A percentile compares a stretch with the other conserved stretches of the same genome.
Evolutionary conservation across 1,284 basidiomycete species (phyloP).

Genomic region (Puccinia novopanici): DNA sequence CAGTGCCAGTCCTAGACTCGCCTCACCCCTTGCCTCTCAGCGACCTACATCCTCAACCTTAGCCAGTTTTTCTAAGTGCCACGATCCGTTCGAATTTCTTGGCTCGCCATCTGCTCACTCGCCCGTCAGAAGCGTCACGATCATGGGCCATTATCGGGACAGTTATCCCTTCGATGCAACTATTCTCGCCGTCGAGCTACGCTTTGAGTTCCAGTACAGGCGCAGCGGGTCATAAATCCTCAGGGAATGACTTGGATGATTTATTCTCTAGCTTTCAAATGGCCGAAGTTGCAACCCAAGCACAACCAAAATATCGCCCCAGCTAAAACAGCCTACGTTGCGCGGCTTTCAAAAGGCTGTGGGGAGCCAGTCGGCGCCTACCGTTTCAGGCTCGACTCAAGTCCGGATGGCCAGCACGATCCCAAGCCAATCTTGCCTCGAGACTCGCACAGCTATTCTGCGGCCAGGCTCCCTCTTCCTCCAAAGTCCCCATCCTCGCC

Average conservation of each 20-base stretch:
- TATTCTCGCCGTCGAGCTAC: background rate
- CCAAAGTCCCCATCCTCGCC: slow-evolving; percentile 20
- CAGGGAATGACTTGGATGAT: slow-evolving; percentile 36
- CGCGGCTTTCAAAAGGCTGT: slow-evolving; percentile 6
- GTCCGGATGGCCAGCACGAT: slow-evolving; percentile 16
- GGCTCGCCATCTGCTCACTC: background rate
- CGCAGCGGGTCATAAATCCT: background rate
- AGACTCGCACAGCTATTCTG: background rate
- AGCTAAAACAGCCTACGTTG: background rate
- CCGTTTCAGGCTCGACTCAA: slow-evolving; percentile 6
- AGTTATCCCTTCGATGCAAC: background rate
- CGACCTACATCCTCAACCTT: background rate
- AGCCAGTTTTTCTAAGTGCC: background rate
- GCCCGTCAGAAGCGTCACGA: background rate
- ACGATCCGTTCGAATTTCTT: slow-evolving; percentile 42
- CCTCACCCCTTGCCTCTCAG: background rate
- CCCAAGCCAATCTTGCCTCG: background rate
- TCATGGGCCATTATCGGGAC: background rate
- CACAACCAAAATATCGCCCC: background rate
- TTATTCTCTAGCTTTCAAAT: slow-evolving; percentile 38
- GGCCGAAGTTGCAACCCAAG: background rate
- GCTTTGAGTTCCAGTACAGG: background rate
- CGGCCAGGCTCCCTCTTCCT: background rate
- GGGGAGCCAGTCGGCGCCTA: background rate
- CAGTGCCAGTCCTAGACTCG: background rate